phyloP scores from a whole-genome alignment of 371 early-diverging fungal genomes.

The Apophysomyces elegans region DNA sequence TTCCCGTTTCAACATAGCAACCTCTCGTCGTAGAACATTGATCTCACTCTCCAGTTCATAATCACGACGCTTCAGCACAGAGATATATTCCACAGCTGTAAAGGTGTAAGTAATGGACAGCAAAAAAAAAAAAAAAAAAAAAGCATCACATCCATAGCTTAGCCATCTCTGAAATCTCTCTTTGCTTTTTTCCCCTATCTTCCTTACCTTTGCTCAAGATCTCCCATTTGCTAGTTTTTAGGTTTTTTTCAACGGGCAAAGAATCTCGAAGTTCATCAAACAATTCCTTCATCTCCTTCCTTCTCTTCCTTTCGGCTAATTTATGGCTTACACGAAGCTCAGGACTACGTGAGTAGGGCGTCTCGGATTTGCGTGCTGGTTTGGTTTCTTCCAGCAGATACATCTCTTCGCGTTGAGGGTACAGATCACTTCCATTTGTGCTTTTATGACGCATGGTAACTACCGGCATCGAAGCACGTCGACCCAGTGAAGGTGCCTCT shows the following conservation, averaged over 20 bases:
- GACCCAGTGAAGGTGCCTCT: slow-evolving; percentile 22
- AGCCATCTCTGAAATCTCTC: not conserved
- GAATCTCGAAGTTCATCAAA: slow-evolving; percentile 84
- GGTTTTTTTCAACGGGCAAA: slow-evolving; percentile 73
- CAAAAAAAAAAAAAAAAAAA: too few species aligned
- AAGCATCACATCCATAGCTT: too few species aligned
- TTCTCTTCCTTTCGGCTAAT: slow-evolving; percentile 81
- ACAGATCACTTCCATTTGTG: slow-evolving; percentile 4
- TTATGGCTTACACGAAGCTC: slow-evolving; percentile 79
- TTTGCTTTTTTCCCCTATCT: not conserved
- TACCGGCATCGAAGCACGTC: slow-evolving; percentile 60
- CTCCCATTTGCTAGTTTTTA: slow-evolving; percentile 88
- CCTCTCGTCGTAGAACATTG: slow-evolving; percentile 42
- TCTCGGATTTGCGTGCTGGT: slow-evolving; percentile 35
- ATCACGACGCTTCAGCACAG: slow-evolving; percentile 52
- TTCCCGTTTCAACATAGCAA: slow-evolving; percentile 40
- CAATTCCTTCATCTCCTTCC: slow-evolving; percentile 87
- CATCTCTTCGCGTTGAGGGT: slow-evolving; percentile 3
- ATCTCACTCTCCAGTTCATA: slow-evolving; percentile 56
- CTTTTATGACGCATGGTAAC: slow-evolving; percentile 21
- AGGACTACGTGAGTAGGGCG: slow-evolving; percentile 73
- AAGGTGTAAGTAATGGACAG: not conserved
- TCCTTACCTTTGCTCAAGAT: slow-evolving; percentile 75
- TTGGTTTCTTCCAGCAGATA: slow-evolving; percentile 8
- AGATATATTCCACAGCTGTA: slow-evolving; percentile 58